Percentiles rank a stretch among this genome's conserved stretches.
These are phyloP conservation scores for Phytophthora pseudosyringae DNA, from an alignment of 352 stramenopile genomes.

Conservation along the genomic window DNA sequence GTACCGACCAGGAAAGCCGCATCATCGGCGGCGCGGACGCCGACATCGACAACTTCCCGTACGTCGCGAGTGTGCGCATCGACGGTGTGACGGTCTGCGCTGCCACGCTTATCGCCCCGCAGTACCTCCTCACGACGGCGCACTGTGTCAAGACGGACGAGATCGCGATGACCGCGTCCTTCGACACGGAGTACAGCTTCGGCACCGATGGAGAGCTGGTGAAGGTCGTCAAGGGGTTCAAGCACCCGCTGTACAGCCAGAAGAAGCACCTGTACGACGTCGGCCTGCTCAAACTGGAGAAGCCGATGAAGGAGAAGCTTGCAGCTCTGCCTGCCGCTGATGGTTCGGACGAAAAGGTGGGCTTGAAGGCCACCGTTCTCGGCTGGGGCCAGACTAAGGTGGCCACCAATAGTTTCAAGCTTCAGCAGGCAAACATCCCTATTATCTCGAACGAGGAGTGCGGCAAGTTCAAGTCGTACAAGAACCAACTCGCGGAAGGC, in stretches of 20 bases:
- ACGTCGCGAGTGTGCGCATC: slow-evolving; percentile 63
- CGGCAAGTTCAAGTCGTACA: slow-evolving; percentile 47
- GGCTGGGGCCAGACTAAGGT: slow-evolving; percentile 63
- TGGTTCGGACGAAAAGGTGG: slow-evolving; percentile 54
- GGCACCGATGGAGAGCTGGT: slow-evolving; percentile 31
- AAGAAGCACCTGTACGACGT: slow-evolving; percentile 47
- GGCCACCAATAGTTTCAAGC: slow-evolving; percentile 36
- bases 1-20: slow-evolving; percentile 35
- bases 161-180: slow-evolving; percentile 33
- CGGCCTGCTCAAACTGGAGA: slow-evolving; percentile 59
- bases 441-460: slow-evolving; percentile 62
- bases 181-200: slow-evolving; percentile 31
- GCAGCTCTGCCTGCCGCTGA: slow-evolving; percentile 49
- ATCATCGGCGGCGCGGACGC: slow-evolving; percentile 20
- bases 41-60: slow-evolving; percentile 48
- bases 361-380: slow-evolving; percentile 51
- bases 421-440: slow-evolving; percentile 57
- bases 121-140: slow-evolving; percentile 73
- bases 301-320: slow-evolving; percentile 37
- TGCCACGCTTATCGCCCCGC: slow-evolving; percentile 60
- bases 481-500: slow-evolving; percentile 52
- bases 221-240: slow-evolving; percentile 30
- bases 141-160: slow-evolving; percentile 65
- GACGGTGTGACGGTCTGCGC: slow-evolving; percentile 59
- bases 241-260: slow-evolving; percentile 39